phyloP scores from a whole-genome alignment of 2,329 filamentous ascomycete genomes.

The Xylariaceae sp. region DNA sequence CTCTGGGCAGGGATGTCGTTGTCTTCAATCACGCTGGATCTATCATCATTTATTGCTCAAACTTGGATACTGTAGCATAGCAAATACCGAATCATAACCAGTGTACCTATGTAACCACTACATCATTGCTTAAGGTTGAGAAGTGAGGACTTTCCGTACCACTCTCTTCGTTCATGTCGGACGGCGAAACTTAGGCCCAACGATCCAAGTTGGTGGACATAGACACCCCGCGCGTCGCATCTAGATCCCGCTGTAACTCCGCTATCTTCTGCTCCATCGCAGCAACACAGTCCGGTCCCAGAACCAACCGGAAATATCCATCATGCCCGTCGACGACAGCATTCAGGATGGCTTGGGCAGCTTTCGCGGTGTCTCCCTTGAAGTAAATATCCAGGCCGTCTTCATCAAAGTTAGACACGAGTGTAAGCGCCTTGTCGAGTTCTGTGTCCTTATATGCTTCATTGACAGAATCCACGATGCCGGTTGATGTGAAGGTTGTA shows the following conservation, averaged over 20 bases:
- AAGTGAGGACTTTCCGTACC: too few species aligned
- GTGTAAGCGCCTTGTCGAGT: constrained; percentile 6
- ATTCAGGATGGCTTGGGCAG: constrained; percentile 9
- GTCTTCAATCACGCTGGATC: too few species aligned
- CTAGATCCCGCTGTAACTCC: constrained; percentile 8
- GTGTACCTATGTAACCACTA: too few species aligned
- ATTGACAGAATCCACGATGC: constrained; percentile 7
- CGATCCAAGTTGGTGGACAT: constrained; percentile 9
- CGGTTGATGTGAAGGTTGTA: constrained; percentile 9
- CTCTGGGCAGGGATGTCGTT: too few species aligned
- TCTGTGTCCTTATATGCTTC: constrained; percentile 12
- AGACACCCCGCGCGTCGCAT: constrained; percentile 10
- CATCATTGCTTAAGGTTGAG: too few species aligned
- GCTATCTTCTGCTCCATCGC: constrained; percentile 12
- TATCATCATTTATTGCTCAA: too few species aligned
- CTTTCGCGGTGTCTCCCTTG: constrained; percentile 10
- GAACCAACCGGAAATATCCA: constrained; percentile 9
- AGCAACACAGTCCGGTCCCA: constrained; percentile 10
- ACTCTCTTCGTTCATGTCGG: too few species aligned
- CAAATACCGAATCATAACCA: too few species aligned
- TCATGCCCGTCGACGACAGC: constrained; percentile 12
- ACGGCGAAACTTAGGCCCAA: too few species aligned
- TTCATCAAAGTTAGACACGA: constrained; percentile 4
- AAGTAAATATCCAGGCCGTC: constrained; percentile 4
- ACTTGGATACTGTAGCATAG: too few species aligned